Evolutionary conservation across 164 flowering plant species (phyloP), one percentile per base, ranked within the genome.

Genomic region (Stephania yunnanensis): DNA sequence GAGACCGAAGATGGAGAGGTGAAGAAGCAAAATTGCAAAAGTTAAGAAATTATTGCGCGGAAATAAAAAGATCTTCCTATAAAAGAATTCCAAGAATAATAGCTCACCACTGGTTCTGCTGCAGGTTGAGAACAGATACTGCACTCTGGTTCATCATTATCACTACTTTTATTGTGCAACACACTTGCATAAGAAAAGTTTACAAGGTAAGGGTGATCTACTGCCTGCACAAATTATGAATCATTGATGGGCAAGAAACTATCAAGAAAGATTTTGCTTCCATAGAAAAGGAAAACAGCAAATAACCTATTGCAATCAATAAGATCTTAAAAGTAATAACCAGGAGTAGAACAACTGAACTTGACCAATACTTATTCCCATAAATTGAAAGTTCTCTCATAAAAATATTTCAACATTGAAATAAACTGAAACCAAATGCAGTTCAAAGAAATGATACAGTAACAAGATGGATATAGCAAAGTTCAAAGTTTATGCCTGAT

Each of bases 151-250:
- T 84, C 87, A 76, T 5, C 79, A 71, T 65, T 79, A 73, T 74
- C 76, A 73, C 12, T 64, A 69, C 61, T 20, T 74, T 6, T 65
- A 69, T 61, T 22, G 70, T 45, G 79, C 76, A 31, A 64, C 46
- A 79, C 76, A 45, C 89, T 81, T 71, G 86, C 72, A 75, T 65
- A 80, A 30, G 98, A 92, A 81, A 88, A 89, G 50, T 85, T 88
- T 69, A 95, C 98, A 68, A 95, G 97, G 82, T 95, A 93, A 22
- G 98, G 97, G 83, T 93, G 99, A 85, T 95, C 91, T 79, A 95
- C 97, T 31, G 97, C 97, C 99, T 95, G 88, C 70, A 73, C 63
- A 58, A 63, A 74, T 65, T 71, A 64, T 73, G 64, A 42, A 36
- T 36, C 3, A 36, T 36, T 4, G 4, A 4, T 42, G 68, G 20